Base-by-base conservation (phyloP, 768 basidiomycete genomes). In the Lentinula sp. region DNA sequence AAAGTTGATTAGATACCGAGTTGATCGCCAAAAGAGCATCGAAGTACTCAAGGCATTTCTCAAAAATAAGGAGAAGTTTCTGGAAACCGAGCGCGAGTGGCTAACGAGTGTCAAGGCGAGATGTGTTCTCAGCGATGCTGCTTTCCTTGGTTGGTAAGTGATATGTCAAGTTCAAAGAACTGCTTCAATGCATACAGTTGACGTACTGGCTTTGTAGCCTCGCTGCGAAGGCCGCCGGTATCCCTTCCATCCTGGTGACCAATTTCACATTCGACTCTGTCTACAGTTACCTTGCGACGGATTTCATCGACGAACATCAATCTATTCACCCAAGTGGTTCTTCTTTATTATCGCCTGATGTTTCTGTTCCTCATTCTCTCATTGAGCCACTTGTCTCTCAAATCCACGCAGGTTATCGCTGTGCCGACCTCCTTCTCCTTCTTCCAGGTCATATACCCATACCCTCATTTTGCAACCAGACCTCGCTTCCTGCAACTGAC, bases 221-320 rank as follows among this genome's bases (percentile, higher is more conserved):
- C 39, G 88, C 89, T 1, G 90, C 88, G 2, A 82, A 84, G 49
- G 69, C 75, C 40, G 80, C 84, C 0, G 78, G 80, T 0, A 75
- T 91, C n/a, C 90, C 89, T 1, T 86, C 87, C 1, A 76, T 86
- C 43, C 74, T 93, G 16, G 80, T 91, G 64, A 90, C 89, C 48
- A 93, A 93, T 74, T 93, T 93, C 69, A 87, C 89, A 0, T 93
- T 92, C 70, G 89, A 93, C 71, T 87, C 89, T 1, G 89, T 91
- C 11, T 93, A 87, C 70, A 88, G 87, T 63, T 91, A 85, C 64
- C 84, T 91, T 18, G 81, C 86, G 3, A 84, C 87, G 0, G 70
- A 78, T 3, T 69, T 85, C 37, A 66, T 80, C n/a, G 82, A 86
- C 59, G 62, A 66, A 23, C 69, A 70, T 34, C 66, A 66, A 13